Evolutionary conservation across 805 yeast genomes (phyloP).

Genomic region (Kluyveromyces aestuarii): DNA sequence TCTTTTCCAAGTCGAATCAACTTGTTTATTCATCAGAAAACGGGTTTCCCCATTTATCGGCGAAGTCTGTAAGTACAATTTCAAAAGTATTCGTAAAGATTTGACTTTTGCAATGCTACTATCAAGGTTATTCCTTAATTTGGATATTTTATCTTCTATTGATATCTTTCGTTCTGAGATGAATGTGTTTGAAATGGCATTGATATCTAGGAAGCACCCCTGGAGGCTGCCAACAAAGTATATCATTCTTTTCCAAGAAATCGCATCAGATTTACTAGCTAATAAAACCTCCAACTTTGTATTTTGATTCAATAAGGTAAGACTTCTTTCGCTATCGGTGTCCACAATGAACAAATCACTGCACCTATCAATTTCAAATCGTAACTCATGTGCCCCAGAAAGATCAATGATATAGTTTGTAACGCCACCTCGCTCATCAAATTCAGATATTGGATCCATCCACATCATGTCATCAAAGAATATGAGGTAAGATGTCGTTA

Average conservation of each 20-base stretch:
- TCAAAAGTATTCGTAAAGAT: constrained; percentile 29
- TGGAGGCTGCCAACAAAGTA: constrained; percentile 20
- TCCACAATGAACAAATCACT: constrained; percentile 2
- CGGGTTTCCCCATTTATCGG: constrained; percentile 49
- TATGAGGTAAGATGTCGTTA: constrained; percentile 42
- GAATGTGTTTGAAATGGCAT: constrained; percentile 24
- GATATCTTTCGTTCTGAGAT: constrained; percentile 18
- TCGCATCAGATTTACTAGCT: constrained; percentile 1
- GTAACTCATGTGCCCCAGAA: neutral
- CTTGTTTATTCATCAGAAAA: constrained; percentile 37
- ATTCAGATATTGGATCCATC: constrained; percentile 21
- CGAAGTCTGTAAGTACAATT: constrained; percentile 37
- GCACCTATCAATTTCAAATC: constrained; percentile 36
- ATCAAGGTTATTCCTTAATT: constrained; percentile 29
- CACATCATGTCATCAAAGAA: constrained; percentile 34
- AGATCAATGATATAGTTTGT: constrained; percentile 29
- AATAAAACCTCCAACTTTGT: neutral
- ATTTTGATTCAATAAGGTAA: constrained; percentile 11
- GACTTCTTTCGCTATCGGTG: neutral
- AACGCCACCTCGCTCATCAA: constrained; percentile 12
- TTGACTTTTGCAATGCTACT: constrained; percentile 30
- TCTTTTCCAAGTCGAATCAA: constrained; percentile 40
- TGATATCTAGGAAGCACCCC: constrained; percentile 16
- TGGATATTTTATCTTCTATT: constrained; percentile 27
- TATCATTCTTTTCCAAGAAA: constrained; percentile 4